Conservation (phyloP, 805 yeast species). For the Gaillardinia entomophila region DNA sequence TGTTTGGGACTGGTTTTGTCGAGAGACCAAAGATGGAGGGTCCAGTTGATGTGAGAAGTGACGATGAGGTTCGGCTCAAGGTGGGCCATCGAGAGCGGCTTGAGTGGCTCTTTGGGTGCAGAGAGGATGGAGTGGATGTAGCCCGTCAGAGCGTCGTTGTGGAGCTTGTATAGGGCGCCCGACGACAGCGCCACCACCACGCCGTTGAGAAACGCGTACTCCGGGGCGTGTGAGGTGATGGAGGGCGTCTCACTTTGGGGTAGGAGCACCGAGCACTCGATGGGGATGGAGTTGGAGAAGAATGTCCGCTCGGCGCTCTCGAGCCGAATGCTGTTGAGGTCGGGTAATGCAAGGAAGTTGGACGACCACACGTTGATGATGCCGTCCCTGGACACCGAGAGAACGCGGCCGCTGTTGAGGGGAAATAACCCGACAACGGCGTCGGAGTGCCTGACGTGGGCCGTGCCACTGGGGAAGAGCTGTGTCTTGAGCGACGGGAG, state of each 20-base stretch:
- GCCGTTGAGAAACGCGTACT: conserved; percentile 8
- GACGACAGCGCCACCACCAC: conserved; percentile 2
- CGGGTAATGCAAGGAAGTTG: conserved; percentile 12
- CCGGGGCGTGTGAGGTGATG: conserved; percentile 5
- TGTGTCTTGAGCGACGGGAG: conserved; percentile 13
- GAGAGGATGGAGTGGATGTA: not conserved
- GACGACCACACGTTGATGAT: conserved; percentile 14
- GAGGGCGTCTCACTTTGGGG: not conserved
- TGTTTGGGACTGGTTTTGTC: not conserved
- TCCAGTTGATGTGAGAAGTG: not conserved
- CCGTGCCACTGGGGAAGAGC: conserved; percentile 4
- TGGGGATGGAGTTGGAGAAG: not conserved
- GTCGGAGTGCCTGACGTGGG: conserved; percentile 1
- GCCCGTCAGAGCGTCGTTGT: not conserved
- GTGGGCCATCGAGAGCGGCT: not conserved
- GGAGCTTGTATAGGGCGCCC: not conserved
- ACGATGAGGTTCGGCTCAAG: not conserved
- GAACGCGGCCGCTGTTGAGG: conserved; percentile 5
- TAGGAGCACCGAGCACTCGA: not conserved
- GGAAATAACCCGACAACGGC: conserved; percentile 5
- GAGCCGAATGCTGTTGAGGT: conserved; percentile 7
- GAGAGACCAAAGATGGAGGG: not conserved
- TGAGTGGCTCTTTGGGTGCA: no score
- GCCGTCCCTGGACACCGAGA: conserved; percentile 10
- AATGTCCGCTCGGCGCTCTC: conserved; percentile 1